Conservation (phyloP, 2,329 filamentous ascomycete species). For the Pestalotiopsis sp. region DNA sequence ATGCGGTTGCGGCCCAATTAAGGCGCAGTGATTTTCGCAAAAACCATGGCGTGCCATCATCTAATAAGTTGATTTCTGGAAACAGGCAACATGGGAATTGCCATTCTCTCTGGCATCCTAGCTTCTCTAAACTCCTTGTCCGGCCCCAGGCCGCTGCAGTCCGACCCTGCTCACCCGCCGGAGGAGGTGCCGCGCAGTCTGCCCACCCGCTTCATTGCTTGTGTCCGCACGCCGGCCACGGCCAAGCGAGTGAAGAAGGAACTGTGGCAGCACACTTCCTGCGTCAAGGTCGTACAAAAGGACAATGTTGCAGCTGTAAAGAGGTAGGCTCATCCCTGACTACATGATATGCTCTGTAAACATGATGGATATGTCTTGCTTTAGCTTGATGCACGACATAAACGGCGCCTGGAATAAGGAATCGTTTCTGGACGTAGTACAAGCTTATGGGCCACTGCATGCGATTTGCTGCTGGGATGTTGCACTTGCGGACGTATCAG, state of each 20-base stretch:
- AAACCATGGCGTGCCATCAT: neutral
- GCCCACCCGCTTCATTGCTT: constrained; percentile 78
- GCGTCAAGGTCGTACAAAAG: constrained; percentile 68
- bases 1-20: neutral
- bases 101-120: constrained; percentile 80
- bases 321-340: neutral
- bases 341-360: neutral
- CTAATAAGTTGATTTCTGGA: constrained; percentile 4
- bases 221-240: constrained; percentile 70
- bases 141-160: constrained; percentile 46
- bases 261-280: constrained; percentile 62
- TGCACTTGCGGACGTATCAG: neutral
- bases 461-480: too few species aligned
- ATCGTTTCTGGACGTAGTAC: neutral
- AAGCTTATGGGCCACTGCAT: neutral
- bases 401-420: neutral
- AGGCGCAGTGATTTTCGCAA: neutral
- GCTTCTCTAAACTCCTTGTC: constrained; percentile 63
- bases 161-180: constrained; percentile 38
- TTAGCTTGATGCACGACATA: neutral
- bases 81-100: constrained; percentile 80
- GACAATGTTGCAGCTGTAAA: constrained; percentile 68
- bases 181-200: constrained; percentile 58
- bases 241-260: constrained; percentile 69
- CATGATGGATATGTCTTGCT: neutral